Base-by-base conservation (phyloP, 192 early-diverging fungal genomes). In the Coemansia guatemalensis region DNA sequence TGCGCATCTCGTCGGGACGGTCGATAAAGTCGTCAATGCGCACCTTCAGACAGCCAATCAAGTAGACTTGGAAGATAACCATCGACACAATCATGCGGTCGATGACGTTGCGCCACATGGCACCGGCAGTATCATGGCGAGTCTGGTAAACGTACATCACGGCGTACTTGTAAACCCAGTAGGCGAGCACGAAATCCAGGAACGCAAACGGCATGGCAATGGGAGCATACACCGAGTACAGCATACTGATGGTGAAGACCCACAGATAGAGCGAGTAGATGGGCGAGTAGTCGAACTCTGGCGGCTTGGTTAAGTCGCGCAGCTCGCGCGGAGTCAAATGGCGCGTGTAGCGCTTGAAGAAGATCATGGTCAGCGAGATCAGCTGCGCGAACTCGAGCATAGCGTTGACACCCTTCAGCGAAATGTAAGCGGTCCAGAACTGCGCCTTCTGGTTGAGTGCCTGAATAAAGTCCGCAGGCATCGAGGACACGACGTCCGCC, bases 361-460 rank as follows among this genome's bases (percentile, higher is more conserved):
- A 82, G 58, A 79, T 83, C 23, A 81, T 53, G n/a, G 76, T 8
- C 56, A 92, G 67, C 35, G 83, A 83, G 27, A 89, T 63, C 5
- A 86, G 55, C 67, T 92, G 90, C 21, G 86, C 87, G 52, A 92
- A 71, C 71, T 92, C 89, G 25, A 90, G 48, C 59, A 88, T 78
- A 1, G 85, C 87, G 53, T 85, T 85, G 55, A 90, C 68, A 24
- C 85, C 83, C 53, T 82, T 74, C 44, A 90, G 77, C 33, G 88
- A 85, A 18, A 90, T 83, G 60, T 90, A 92, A n/a, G 84, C 85
- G 0, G 88, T 86, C 90, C 90, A 92, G 69, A 88, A 92, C 58
- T 84, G 71, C 6, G 85, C 85, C 39, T 86, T 81, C 6, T 48
- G 30, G 64, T 75, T 84, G 21, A 84, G 69, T 33, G 66, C 57